phyloP scores from a whole-genome alignment of 1,284 basidiomycete species.

The Apiotrichum gamsii region DNA sequence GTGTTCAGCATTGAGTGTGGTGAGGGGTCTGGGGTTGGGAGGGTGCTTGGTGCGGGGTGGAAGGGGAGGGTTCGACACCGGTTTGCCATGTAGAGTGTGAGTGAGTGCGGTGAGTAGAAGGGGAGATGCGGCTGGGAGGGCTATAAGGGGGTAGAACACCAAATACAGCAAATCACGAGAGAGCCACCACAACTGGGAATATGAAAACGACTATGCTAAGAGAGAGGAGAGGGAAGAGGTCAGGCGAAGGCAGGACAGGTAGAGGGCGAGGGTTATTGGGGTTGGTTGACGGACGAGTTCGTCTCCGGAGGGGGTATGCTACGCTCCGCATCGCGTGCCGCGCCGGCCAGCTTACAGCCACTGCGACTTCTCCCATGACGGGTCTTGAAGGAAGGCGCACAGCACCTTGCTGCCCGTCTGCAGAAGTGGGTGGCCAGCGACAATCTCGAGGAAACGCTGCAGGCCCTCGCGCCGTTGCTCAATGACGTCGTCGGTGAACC shows the following conservation, averaged over 20 bases:
- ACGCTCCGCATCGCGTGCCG: too few relatives aligned
- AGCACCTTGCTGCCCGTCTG: constrained; percentile 98
- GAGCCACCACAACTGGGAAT: constrained; percentile 8
- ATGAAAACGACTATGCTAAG: constrained; percentile 7
- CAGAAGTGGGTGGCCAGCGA: constrained; percentile 91
- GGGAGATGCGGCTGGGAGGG: too few relatives aligned
- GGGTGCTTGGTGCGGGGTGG: constrained; percentile 21
- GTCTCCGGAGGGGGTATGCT: too few relatives aligned
- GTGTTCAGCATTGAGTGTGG: constrained; percentile 33
- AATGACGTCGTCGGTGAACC: constrained; percentile 97
- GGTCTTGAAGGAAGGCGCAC: constrained; percentile 82
- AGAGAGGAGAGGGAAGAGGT: too few relatives aligned
- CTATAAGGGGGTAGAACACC: background rate
- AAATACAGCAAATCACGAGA: constrained; percentile 5
- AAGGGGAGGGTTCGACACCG: constrained; percentile 28
- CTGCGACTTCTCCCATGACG: constrained; percentile 44
- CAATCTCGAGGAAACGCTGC: constrained; percentile 90
- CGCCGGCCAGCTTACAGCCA: constrained; percentile 42
- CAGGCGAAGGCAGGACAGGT: background rate
- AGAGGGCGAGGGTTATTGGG: background rate
- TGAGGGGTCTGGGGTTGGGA: constrained; percentile 21
- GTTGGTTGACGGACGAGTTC: too few relatives aligned
- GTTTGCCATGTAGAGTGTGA: too few relatives aligned
- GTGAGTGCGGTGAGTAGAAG: background rate
- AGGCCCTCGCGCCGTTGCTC: constrained; percentile 85